These are phyloP conservation scores for Juncus effusus DNA, from an alignment of 176 grass and related monocot genomes.

Conservation along the genomic window DNA sequence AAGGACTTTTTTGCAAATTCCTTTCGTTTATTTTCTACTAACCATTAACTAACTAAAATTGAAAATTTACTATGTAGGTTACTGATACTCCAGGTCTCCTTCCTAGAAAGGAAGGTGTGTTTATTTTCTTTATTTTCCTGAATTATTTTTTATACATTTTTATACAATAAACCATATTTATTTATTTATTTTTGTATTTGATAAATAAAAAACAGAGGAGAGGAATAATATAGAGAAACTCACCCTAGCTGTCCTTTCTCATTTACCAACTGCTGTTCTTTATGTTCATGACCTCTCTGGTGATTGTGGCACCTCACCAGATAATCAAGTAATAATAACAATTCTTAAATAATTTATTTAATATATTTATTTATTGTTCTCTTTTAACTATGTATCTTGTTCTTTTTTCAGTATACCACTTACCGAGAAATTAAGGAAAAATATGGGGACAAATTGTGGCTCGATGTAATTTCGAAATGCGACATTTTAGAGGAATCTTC, in stretches of 20 bases:
- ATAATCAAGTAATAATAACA: conserved; percentile 59
- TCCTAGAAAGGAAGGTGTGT: conserved; percentile 69
- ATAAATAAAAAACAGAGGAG: conserved; percentile 48
- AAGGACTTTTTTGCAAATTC: not conserved
- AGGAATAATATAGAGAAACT: conserved; percentile 94
- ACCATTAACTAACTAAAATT: not conserved
- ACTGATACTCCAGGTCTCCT: conserved; percentile 94
- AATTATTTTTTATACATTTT: conserved; percentile 6
- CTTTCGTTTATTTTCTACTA: not conserved
- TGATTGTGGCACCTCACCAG: conserved; percentile 66
- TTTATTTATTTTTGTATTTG: not conserved
- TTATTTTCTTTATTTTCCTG: not conserved
- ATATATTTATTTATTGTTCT: conserved; percentile 8
- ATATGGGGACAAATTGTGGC: conserved; percentile 58
- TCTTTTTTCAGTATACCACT: conserved; percentile 46
- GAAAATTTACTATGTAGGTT: conserved; percentile 48
- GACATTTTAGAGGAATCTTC: conserved; percentile 60
- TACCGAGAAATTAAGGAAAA: conserved; percentile 79
- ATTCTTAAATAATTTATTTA: not conserved
- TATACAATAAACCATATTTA: not conserved
- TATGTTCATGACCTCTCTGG: conserved; percentile 92
- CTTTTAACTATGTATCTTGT: not conserved
- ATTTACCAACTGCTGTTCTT: conserved; percentile 76
- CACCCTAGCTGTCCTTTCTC: conserved; percentile 73
- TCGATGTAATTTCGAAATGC: conserved; percentile 86